Evolutionary conservation across 2,329 filamentous ascomycete genomes (phyloP), one percentile per base, ranked within the genome.

Genomic region (Orbilia ellipsospora): DNA sequence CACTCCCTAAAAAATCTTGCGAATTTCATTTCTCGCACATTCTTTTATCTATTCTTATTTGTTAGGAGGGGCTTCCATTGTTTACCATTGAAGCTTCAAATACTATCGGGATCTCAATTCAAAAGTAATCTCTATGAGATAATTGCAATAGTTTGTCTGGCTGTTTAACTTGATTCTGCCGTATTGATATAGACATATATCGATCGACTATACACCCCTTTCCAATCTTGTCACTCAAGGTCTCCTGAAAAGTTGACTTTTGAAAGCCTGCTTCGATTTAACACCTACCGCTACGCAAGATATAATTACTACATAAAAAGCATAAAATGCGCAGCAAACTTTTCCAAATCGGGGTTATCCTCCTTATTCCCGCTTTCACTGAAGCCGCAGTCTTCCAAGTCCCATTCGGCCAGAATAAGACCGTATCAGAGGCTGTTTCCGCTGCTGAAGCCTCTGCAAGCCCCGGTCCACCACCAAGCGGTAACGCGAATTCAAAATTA

Each of bases 301-400:
- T 55, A 31, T 20, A 63, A 57, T 36, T 36, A 36, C 31, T 61
- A 54, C 23, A 62, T 36, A 31, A 23, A 8, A 13, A 28, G 13
- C 36, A 55, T 7, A 51, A 63, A 3, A 70, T 70, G 66, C 28
- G 57, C 26, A 70, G 66, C 66, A 70, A 70, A 20, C 15, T 70
- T 5, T 18, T 63, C 26, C 42, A 51, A 23, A 5, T 48, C 15
- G 66, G 66, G 15, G 50, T 20, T 16, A 7, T 36, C 6, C 26
- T 70, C 40, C 10, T 54, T 31, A 57, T 70, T 50, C 56, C 65
- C n/a, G 20, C 62, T 36, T 31, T 69, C 16, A 40, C 23, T 12
- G 57, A 70, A 18, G 66, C 57, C 18, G 66, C 66, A 3, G 23
- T 26, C 12, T 70, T 70, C 57, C 56, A 52, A 23, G 15, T 57